Percentiles rank a stretch among this genome's conserved stretches.
These are phyloP conservation scores for Fusarium staphyleae DNA, from an alignment of 2,329 filamentous ascomycete genomes.

Conservation along the genomic window DNA sequence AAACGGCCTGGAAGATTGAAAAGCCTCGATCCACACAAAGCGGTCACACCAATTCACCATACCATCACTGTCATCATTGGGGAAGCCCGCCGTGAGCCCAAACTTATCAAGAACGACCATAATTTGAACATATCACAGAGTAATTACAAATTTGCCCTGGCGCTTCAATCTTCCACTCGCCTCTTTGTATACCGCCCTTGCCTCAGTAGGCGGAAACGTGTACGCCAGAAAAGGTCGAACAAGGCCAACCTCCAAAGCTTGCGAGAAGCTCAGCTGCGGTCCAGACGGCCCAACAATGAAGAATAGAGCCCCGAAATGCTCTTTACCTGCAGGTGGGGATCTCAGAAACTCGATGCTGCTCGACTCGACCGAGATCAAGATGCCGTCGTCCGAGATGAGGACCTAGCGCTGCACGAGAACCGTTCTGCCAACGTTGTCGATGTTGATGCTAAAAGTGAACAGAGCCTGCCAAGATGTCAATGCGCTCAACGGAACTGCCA, in stretches of 20 bases:
- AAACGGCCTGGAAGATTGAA: no score
- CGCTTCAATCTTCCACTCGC: slow-evolving; percentile 11
- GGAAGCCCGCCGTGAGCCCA: no score
- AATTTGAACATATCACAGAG: neutral
- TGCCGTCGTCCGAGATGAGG: slow-evolving; percentile 36
- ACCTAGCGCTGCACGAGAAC: slow-evolving; percentile 42
- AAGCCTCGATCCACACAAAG: no score
- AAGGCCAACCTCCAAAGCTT: neutral
- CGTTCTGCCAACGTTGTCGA: slow-evolving; percentile 44
- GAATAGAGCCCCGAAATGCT: slow-evolving; percentile 1
- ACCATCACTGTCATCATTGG: no score
- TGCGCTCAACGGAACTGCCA: slow-evolving; percentile 46
- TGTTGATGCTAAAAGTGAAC: slow-evolving; percentile 40
- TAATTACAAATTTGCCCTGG: slow-evolving; percentile 14
- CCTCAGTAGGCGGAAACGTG: slow-evolving; percentile 9
- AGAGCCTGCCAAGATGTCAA: slow-evolving; percentile 49
- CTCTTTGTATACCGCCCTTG: slow-evolving; percentile 1
- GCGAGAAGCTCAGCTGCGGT: neutral
- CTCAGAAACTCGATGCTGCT: slow-evolving; percentile 13
- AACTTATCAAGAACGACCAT: no score
- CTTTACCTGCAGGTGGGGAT: neutral
- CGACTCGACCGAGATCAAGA: slow-evolving; percentile 28
- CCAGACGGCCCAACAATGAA: slow-evolving; percentile 13
- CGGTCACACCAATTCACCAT: no score
- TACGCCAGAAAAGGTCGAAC: slow-evolving; percentile 14